Conservation (phyloP, 2,329 filamentous ascomycete species). For the Colletotrichum magnum region DNA sequence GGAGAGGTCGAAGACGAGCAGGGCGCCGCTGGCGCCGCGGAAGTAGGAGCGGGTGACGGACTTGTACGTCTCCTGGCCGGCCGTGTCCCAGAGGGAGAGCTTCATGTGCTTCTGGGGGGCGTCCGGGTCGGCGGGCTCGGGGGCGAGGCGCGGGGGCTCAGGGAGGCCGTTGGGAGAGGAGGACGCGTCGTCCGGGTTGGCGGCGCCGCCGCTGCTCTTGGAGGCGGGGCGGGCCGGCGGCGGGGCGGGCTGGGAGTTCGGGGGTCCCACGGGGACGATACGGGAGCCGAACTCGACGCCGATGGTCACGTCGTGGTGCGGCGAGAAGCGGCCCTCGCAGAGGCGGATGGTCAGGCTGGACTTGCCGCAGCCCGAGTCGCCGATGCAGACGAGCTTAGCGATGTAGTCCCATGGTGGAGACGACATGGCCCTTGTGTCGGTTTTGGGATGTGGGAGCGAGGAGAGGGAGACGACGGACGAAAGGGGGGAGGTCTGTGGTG, state of each 20-base stretch:
- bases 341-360: slow-evolving; percentile 94
- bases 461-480: slow-evolving; percentile 9
- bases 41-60: slow-evolving; percentile 96
- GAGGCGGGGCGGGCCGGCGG: slow-evolving; percentile 42
- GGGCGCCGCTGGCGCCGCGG: slow-evolving; percentile 77
- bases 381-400: slow-evolving; percentile 97
- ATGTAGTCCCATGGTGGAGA: slow-evolving; percentile 95
- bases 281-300: slow-evolving; percentile 96
- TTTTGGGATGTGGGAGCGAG: slow-evolving; percentile 24
- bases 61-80: slow-evolving; percentile 97
- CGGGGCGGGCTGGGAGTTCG: slow-evolving; percentile 68
- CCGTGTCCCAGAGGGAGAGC: slow-evolving; percentile 94
- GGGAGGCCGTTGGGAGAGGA: slow-evolving; percentile 61
- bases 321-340: slow-evolving; percentile 95
- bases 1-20: slow-evolving; percentile 96
- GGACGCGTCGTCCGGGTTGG: slow-evolving; percentile 31
- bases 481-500: slow-evolving; percentile 26
- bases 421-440: slow-evolving; percentile 61
- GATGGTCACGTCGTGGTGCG: slow-evolving; percentile 96
- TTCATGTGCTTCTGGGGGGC: slow-evolving; percentile 84
- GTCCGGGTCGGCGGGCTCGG: slow-evolving; percentile 49
- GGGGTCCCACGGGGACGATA: slow-evolving; percentile 91
- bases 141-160: slow-evolving; percentile 60
- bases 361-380: slow-evolving; percentile 96
- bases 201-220: slow-evolving; percentile 15